phyloP scores from a whole-genome alignment of 202 grass and related monocot species.

The Cymbopogon flexuosus region DNA sequence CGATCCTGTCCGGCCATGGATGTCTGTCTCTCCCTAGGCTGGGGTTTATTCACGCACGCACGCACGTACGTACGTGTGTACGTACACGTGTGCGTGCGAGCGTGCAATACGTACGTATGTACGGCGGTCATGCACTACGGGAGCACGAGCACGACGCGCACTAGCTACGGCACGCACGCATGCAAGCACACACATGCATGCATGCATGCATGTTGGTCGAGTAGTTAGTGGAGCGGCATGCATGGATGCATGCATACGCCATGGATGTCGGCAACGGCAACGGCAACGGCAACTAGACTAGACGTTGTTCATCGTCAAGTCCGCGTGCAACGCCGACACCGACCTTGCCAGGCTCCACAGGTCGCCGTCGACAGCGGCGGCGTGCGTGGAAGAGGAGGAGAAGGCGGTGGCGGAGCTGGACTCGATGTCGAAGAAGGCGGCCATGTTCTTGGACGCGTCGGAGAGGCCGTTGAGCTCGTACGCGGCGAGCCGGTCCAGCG shows the following conservation, averaged over 20 bases:
- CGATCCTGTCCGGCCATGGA: background rate
- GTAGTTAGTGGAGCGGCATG: slow-evolving; percentile 26
- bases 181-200: no score
- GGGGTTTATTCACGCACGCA: slow-evolving; percentile 38
- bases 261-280: background rate
- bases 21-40: slow-evolving; percentile 13
- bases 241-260: slow-evolving; percentile 4
- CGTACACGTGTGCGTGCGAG: background rate
- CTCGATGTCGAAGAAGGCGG: slow-evolving; percentile 38
- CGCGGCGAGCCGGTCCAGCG: slow-evolving; percentile 44
- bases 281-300: background rate
- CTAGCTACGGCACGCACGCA: background rate
- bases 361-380: slow-evolving; percentile 45
- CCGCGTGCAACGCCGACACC: slow-evolving; percentile 38
- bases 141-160: background rate
- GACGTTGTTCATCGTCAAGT: slow-evolving; percentile 43
- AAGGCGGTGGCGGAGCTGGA: background rate
- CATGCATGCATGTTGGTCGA: background rate
- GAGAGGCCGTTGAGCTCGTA: slow-evolving; percentile 56
- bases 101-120: background rate
- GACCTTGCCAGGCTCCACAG: slow-evolving; percentile 80
- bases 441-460: slow-evolving; percentile 36
- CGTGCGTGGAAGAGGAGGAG: background rate
- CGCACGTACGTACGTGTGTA: background rate
- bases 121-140: background rate